A percentile compares a stretch with the other conserved stretches of the same genome.
phyloP scores from a whole-genome alignment of 73 alveolate species.

The Symbiodinium pilosum region DNA sequence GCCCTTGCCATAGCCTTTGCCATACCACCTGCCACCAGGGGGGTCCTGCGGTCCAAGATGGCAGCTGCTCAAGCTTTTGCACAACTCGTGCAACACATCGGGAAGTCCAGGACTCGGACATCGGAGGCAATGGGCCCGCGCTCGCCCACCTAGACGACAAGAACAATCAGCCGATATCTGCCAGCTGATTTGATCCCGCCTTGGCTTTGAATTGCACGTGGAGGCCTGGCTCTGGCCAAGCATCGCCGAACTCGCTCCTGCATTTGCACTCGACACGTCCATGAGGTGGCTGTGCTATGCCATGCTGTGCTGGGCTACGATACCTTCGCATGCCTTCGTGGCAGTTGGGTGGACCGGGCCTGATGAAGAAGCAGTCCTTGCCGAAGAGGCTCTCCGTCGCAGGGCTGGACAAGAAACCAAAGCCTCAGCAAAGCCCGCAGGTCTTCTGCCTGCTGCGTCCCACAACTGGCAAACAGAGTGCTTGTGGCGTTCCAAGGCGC shows the following conservation, averaged over 20 bases:
- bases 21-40: neutral
- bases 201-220: slow-evolving; percentile 10
- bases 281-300: neutral
- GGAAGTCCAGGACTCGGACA: neutral
- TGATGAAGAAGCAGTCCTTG: slow-evolving; percentile 31
- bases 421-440: neutral
- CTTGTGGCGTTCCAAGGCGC: neutral
- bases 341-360: neutral
- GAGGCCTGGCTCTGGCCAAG: slow-evolving; percentile 4
- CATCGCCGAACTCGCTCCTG: slow-evolving; percentile 35
- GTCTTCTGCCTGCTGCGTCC: too few relatives aligned
- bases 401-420: slow-evolving; percentile 14
- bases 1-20: slow-evolving; percentile 18
- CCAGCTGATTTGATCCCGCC: neutral
- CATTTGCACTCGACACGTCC: neutral
- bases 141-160: neutral
- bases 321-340: too few relatives aligned
- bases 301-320: too few relatives aligned
- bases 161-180: too few relatives aligned
- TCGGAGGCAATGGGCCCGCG: slow-evolving; percentile 19
- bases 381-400: slow-evolving; percentile 10
- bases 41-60: neutral
- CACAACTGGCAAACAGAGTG: too few relatives aligned
- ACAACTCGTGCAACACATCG: neutral
- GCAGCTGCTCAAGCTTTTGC: neutral